These are phyloP conservation scores for Metarhizium humberi DNA, from an alignment of 2,329 filamentous ascomycete genomes.

Conservation along the genomic window DNA sequence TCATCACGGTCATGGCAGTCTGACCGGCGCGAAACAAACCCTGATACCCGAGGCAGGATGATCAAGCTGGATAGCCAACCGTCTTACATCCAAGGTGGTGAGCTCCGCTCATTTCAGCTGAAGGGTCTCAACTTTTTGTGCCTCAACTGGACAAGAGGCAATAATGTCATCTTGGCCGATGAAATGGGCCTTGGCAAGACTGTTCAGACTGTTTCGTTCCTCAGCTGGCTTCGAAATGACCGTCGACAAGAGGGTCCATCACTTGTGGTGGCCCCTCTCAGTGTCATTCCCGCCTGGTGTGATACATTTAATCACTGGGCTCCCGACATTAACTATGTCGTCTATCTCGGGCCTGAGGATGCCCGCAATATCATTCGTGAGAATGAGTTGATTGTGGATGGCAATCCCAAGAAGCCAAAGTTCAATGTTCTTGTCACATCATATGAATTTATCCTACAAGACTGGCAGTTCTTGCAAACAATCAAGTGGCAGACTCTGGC, in stretches of 20 bases:
- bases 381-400: slow-evolving; percentile 79
- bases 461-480: slow-evolving; percentile 72
- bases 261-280: slow-evolving; percentile 92
- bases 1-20: slow-evolving; percentile 73
- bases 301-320: slow-evolving; percentile 97
- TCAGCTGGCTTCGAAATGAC: slow-evolving; percentile 92
- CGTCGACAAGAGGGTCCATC: slow-evolving; percentile 88
- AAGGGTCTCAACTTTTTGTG: slow-evolving; percentile 91
- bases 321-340: slow-evolving; percentile 91
- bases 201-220: slow-evolving; percentile 91
- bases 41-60: slow-evolving; percentile 65
- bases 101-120: slow-evolving; percentile 87
- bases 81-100: slow-evolving; percentile 71
- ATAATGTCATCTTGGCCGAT: slow-evolving; percentile 95
- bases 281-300: slow-evolving; percentile 95
- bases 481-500: slow-evolving; percentile 98
- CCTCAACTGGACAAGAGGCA: slow-evolving; percentile 88
- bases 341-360: slow-evolving; percentile 85
- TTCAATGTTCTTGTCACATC: slow-evolving; percentile 98
- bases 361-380: slow-evolving; percentile 83
- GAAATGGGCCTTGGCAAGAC: slow-evolving; percentile 99
- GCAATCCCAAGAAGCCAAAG: slow-evolving; percentile 79
- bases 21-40: slow-evolving; percentile 66
- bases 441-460: slow-evolving; percentile 89
- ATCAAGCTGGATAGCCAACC: slow-evolving; percentile 72